Percentiles rank a stretch among this genome's conserved stretches.
Evolutionary conservation across 768 basidiomycete species (phyloP).

Genomic region (Serendipita sp.): DNA sequence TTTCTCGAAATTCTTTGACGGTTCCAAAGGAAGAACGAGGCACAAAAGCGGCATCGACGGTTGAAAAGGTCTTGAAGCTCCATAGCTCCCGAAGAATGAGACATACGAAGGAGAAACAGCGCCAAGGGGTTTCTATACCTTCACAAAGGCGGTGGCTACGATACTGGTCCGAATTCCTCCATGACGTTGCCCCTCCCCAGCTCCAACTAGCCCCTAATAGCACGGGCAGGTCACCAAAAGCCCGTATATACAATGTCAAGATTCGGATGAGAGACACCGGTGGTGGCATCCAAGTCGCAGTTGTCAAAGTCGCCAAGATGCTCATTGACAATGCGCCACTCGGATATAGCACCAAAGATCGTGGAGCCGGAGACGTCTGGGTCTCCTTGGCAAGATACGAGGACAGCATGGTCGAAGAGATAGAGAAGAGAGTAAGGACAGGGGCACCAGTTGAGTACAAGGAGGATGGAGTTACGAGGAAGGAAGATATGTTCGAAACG

Average conservation of each 20-base stretch:
- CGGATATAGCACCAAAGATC: constrained; percentile 16
- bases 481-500: constrained; percentile 23
- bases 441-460: neutral
- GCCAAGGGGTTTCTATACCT: constrained; percentile 60
- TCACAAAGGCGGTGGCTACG: constrained; percentile 65
- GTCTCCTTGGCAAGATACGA: constrained; percentile 68
- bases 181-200: constrained; percentile 35
- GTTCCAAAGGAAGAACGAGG: neutral
- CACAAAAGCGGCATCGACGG: constrained; percentile 16
- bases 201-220: constrained; percentile 11
- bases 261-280: constrained; percentile 43
- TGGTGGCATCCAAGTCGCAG: constrained; percentile 29
- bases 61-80: constrained; percentile 45
- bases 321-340: constrained; percentile 33
- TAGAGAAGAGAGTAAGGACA: constrained; percentile 43
- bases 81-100: constrained; percentile 64
- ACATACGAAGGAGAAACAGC: constrained; percentile 16
- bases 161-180: constrained; percentile 59
- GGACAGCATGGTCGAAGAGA: constrained; percentile 44
- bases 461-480: constrained; percentile 13
- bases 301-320: constrained; percentile 42
- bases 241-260: constrained; percentile 39
- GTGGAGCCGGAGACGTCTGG: constrained; percentile 26
- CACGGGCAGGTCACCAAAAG: constrained; percentile 21
- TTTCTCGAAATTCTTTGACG: too few relatives aligned